A percentile compares a stretch with the other conserved stretches of the same genome.
phyloP scores from a whole-genome alignment of 1,284 basidiomycete species.

The Golubevia sp. region DNA sequence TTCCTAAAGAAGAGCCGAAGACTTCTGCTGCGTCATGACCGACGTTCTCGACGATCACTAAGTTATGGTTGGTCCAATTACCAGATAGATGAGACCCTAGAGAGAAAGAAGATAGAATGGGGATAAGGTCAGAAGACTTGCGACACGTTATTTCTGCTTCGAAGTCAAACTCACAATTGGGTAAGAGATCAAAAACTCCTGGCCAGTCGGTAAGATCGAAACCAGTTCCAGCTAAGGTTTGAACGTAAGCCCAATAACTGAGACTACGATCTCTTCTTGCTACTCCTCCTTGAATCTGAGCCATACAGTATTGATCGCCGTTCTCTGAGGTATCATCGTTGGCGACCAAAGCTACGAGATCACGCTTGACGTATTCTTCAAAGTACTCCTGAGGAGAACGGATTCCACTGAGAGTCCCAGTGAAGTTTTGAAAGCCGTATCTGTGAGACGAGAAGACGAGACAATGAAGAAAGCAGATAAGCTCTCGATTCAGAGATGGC shows the following conservation, averaged over 20 bases:
- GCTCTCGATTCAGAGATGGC: no score
- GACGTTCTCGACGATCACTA: slow-evolving; percentile 44
- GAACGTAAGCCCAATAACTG: slow-evolving; percentile 57
- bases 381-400: slow-evolving; percentile 42
- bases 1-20: slow-evolving; percentile 32
- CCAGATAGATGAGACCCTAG: no score
- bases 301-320: slow-evolving; percentile 58
- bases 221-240: slow-evolving; percentile 37
- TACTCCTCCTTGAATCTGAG: slow-evolving; percentile 44
- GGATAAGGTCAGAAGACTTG: no score
- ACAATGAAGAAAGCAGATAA: no score
- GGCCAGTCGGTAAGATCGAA: no score
- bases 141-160: no score
- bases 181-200: no score
- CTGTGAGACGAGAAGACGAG: no score
- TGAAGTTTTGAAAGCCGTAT: slow-evolving; percentile 51
- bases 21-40: slow-evolving; percentile 43
- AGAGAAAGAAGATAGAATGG: no score
- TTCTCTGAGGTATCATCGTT: slow-evolving; percentile 26
- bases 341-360: slow-evolving; percentile 51
- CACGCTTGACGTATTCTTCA: slow-evolving; percentile 32
- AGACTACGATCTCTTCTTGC: slow-evolving; percentile 48
- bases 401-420: slow-evolving; percentile 27
- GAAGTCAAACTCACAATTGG: no score
- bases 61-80: slow-evolving; percentile 26